Evolutionary conservation across 805 yeast species (phyloP).

Genomic region (Nakazawaea pomicola): DNA sequence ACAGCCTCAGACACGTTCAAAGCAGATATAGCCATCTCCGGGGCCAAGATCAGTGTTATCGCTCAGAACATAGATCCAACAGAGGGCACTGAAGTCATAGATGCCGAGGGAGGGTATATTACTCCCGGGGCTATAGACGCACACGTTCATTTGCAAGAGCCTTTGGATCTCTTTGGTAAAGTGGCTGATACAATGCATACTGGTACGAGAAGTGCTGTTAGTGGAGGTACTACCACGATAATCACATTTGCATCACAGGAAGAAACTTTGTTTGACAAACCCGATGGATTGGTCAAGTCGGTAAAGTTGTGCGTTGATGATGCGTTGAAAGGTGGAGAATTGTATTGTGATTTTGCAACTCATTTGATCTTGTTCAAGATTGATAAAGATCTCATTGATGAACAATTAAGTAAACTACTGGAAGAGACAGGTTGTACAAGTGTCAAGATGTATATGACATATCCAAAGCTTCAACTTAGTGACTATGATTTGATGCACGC

Average conservation of each 20-base stretch:
- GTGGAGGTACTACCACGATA: slow-evolving; percentile 48
- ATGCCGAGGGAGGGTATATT: slow-evolving; percentile 42
- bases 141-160: slow-evolving; percentile 44
- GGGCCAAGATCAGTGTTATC: slow-evolving; percentile 8
- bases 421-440: slow-evolving; percentile 15
- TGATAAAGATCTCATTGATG: slow-evolving; percentile 14
- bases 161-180: slow-evolving; percentile 31
- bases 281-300: slow-evolving; percentile 21
- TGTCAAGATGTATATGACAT: slow-evolving; percentile 19
- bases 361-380: slow-evolving; percentile 35
- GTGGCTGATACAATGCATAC: slow-evolving; percentile 34
- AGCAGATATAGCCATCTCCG: slow-evolving; percentile 11
- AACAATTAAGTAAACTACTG: slow-evolving; percentile 8
- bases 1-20: slow-evolving; percentile 11
- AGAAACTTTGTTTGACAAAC: slow-evolving; percentile 25
- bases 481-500: slow-evolving; percentile 16
- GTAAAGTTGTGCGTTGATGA: slow-evolving; percentile 20
- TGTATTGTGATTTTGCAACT: slow-evolving; percentile 43
- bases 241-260: slow-evolving; percentile 41
- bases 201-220: slow-evolving; percentile 40
- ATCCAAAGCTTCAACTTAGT: slow-evolving; percentile 16
- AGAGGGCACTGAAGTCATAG: slow-evolving; percentile 18
- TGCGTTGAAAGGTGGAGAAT: slow-evolving; percentile 26
- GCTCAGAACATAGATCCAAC: slow-evolving; percentile 15
- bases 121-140: slow-evolving; percentile 51